These are phyloP conservation scores for Cyberlindnera mycetangii DNA, from an alignment of 805 yeast genomes.

Conservation along the genomic window DNA sequence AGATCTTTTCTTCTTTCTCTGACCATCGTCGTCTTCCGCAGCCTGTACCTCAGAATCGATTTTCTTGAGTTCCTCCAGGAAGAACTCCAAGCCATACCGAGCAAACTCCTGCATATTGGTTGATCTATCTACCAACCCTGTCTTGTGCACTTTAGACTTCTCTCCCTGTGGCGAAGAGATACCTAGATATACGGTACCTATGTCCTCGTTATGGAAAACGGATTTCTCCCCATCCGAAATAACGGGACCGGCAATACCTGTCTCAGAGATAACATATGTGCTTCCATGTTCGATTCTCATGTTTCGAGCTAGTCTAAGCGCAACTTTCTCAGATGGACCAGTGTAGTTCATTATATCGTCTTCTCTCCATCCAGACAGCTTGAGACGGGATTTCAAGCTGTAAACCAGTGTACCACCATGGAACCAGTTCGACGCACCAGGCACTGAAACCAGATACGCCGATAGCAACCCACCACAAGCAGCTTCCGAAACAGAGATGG, in stretches of 20 bases:
- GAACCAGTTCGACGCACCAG: conserved; percentile 82
- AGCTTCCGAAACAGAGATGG: conserved; percentile 80
- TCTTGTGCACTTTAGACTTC: conserved; percentile 41
- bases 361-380: conserved; percentile 75
- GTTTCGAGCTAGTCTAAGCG: conserved; percentile 71
- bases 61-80: conserved; percentile 46
- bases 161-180: conserved; percentile 64
- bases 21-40: conserved; percentile 3
- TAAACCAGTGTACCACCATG: conserved; percentile 84
- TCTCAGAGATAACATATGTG: conserved; percentile 77
- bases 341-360: conserved; percentile 69
- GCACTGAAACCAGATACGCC: conserved; percentile 75
- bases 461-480: conserved; percentile 89
- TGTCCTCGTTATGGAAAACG: conserved; percentile 33
- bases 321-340: conserved; percentile 80
- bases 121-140: conserved; percentile 52
- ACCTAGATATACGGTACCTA: conserved; percentile 73
- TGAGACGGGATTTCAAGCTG: conserved; percentile 69
- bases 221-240: conserved; percentile 37
- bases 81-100: conserved; percentile 55
- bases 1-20: conserved; percentile 6
- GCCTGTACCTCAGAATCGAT: conserved; percentile 11
- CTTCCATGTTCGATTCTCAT: conserved; percentile 78
- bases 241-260: conserved; percentile 84
- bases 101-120: conserved; percentile 79